Conservation (phyloP, 768 basidiomycete genomes). For the Lactarius deliciosus region DNA sequence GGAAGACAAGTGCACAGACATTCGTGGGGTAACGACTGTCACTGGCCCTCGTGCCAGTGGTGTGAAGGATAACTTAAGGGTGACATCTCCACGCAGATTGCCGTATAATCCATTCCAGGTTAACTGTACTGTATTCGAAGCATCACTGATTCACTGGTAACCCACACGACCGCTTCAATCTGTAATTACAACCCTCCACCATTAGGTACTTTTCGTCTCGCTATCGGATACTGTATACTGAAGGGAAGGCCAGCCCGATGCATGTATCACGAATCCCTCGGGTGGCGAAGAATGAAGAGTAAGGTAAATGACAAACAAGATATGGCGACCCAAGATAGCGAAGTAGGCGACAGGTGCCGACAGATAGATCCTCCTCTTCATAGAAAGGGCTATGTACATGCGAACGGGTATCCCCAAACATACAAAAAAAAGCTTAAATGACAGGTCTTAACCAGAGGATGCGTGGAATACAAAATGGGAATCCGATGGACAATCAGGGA, state of each 20-base stretch:
- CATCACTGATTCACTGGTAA: background rate
- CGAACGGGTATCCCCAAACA: background rate
- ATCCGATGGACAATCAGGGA: background rate
- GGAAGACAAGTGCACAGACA: too few species aligned
- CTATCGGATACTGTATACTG: background rate
- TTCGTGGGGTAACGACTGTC: background rate
- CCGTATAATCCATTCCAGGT: background rate
- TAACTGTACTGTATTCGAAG: background rate
- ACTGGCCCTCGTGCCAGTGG: background rate
- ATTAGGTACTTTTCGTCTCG: background rate
- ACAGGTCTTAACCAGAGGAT: slow-evolving; percentile 4
- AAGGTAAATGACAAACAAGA: background rate
- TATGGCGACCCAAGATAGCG: background rate
- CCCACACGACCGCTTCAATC: background rate
- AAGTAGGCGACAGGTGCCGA: background rate
- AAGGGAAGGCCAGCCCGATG: background rate
- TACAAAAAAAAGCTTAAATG: slow-evolving; percentile 12
- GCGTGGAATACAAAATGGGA: slow-evolving; percentile 14
- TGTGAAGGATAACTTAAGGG: background rate
- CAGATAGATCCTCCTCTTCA: background rate
- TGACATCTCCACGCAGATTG: background rate
- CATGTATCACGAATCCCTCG: background rate
- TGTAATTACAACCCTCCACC: background rate
- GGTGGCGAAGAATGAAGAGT: background rate
- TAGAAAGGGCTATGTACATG: background rate